These are phyloP conservation scores for Yamadazyma membranifaciens DNA, from an alignment of 1,139 yeast genomes.

Conservation along the genomic window DNA sequence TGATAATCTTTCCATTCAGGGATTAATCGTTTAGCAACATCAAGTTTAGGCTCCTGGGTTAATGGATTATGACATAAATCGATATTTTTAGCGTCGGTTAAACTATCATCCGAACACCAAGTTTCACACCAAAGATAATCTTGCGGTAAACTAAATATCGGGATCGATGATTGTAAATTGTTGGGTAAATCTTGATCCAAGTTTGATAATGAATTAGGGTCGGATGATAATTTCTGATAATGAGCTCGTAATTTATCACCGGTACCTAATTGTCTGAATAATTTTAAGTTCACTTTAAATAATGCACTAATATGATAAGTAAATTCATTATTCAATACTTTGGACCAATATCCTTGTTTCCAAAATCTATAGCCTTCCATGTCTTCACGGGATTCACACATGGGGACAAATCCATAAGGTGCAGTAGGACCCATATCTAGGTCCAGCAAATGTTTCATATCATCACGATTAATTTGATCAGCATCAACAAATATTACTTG, in stretches of 20 bases:
- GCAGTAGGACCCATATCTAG: conserved; percentile 65
- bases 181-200: conserved; percentile 93
- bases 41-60: conserved; percentile 74
- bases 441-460: conserved; percentile 63
- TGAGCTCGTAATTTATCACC: conserved; percentile 85
- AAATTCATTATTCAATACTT: conserved; percentile 53
- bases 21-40: conserved; percentile 68
- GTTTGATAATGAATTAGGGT: conserved; percentile 74
- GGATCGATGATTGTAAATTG: conserved; percentile 66
- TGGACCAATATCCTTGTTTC: conserved; percentile 91
- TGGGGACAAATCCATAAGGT: conserved; percentile 82
- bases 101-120: conserved; percentile 75
- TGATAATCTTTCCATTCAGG: conserved; percentile 79
- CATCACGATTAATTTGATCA: conserved; percentile 75
- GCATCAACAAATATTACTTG: conserved; percentile 86
- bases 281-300: conserved; percentile 72
- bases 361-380: conserved; percentile 90
- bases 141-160: conserved; percentile 71
- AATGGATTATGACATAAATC: conserved; percentile 83
- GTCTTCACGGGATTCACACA: conserved; percentile 79
- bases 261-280: conserved; percentile 62
- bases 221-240: conserved; percentile 78
- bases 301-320: conserved; percentile 85
- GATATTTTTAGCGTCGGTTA: conserved; percentile 67
- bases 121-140: conserved; percentile 95